Evolutionary conservation across 2,329 filamentous ascomycete genomes (phyloP).

Genomic region (Zymoseptoria brevis): DNA sequence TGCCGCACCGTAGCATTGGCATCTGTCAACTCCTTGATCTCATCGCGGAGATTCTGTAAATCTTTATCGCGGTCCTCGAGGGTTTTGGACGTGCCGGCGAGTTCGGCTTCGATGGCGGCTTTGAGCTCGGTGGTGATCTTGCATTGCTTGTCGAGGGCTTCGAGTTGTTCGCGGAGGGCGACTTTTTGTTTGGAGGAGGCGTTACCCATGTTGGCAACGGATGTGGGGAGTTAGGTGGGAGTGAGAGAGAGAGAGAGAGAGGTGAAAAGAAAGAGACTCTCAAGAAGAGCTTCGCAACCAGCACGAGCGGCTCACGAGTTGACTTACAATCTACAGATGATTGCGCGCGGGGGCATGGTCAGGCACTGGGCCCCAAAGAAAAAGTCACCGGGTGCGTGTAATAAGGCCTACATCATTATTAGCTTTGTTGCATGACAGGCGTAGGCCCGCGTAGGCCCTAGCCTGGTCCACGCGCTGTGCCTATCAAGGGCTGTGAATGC

Average conservation of each 20-base stretch:
- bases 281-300: neutral
- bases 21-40: neutral
- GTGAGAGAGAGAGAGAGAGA: neutral
- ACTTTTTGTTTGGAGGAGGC: constrained; percentile 1
- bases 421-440: neutral
- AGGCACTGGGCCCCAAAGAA: neutral
- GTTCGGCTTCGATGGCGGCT: neutral
- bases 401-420: neutral
- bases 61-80: neutral
- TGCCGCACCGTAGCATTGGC: constrained; percentile 1
- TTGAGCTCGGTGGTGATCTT: constrained; percentile 1
- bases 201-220: constrained; percentile 1
- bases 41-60: neutral
- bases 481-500: neutral
- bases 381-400: neutral
- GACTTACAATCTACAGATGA: neutral
- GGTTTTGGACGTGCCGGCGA: neutral
- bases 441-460: neutral
- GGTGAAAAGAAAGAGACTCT: neutral
- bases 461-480: neutral
- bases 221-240: neutral
- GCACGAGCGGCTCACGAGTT: neutral
- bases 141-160: neutral
- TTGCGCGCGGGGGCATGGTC: neutral
- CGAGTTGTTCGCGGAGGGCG: neutral